phyloP scores from a whole-genome alignment of 2,329 filamentous ascomycete species.

The Trichocomaceae sp. region DNA sequence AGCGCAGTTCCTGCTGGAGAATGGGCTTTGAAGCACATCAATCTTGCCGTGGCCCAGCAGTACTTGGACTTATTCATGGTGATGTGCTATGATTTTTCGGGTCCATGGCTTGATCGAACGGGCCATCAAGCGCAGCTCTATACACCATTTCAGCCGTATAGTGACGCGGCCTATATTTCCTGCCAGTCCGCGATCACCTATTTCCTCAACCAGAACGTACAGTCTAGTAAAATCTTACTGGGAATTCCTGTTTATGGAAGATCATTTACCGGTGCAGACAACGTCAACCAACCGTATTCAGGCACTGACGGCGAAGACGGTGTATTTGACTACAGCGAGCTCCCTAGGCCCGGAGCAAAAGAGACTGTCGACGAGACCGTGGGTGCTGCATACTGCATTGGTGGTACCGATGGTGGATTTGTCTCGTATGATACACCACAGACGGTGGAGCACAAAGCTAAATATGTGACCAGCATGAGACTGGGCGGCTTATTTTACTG shows the following conservation, averaged over 20 bases:
- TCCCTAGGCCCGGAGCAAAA: slow-evolving; percentile 56
- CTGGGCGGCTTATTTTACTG: slow-evolving; percentile 76
- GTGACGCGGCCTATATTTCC: slow-evolving; percentile 52
- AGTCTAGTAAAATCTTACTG: slow-evolving; percentile 64
- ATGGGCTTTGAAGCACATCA: slow-evolving; percentile 62
- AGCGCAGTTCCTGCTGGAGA: slow-evolving; percentile 64
- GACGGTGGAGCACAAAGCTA: slow-evolving; percentile 68
- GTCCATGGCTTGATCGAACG: slow-evolving; percentile 59
- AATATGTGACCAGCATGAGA: slow-evolving; percentile 63
- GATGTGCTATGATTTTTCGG: slow-evolving; percentile 74
- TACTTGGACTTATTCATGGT: slow-evolving; percentile 72
- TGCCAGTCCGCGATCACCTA: slow-evolving; percentile 62
- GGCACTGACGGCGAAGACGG: slow-evolving; percentile 56
- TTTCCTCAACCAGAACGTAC: slow-evolving; percentile 59
- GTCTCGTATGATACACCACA: slow-evolving; percentile 73
- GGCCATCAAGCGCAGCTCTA: slow-evolving; percentile 75
- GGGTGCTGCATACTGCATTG: slow-evolving; percentile 63
- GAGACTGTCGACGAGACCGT: slow-evolving; percentile 62
- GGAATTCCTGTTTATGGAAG: slow-evolving; percentile 71
- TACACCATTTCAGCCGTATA: slow-evolving; percentile 47
- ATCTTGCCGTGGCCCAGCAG: slow-evolving; percentile 55
- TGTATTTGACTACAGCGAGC: slow-evolving; percentile 65
- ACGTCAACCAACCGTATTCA: slow-evolving; percentile 56
- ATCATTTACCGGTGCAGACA: slow-evolving; percentile 61
- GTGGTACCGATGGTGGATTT: slow-evolving; percentile 65